phyloP scores from a whole-genome alignment of 257 asterid species.

The Lycium ferocissimum region DNA sequence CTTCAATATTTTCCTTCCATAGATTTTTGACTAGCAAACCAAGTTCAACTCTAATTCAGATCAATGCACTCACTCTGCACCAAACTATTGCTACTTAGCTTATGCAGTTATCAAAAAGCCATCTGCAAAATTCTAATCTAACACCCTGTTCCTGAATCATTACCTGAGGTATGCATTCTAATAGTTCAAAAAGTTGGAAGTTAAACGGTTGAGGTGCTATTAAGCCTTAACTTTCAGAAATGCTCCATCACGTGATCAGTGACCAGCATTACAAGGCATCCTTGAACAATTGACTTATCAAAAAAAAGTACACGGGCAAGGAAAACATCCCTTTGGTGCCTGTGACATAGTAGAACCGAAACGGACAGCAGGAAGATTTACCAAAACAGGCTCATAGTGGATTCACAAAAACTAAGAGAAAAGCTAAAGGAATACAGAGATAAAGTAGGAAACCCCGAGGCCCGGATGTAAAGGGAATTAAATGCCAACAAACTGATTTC shows the following conservation, averaged over 20 bases:
- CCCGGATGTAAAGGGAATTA: too few species aligned
- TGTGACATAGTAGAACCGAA: too few species aligned
- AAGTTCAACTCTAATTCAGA: slow-evolving; percentile 22
- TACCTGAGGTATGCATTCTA: neutral
- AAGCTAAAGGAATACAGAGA: too few species aligned
- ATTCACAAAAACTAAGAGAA: too few species aligned
- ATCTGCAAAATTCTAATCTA: neutral
- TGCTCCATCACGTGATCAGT: neutral
- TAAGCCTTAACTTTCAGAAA: neutral
- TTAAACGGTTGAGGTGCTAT: neutral
- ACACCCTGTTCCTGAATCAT: slow-evolving; percentile 12
- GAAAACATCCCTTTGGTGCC: too few species aligned
- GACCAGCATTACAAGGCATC: too few species aligned
- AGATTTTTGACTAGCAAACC: slow-evolving; percentile 6
- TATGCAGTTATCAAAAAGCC: neutral
- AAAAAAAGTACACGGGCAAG: too few species aligned
- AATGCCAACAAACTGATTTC: too few species aligned
- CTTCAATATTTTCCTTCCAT: neutral
- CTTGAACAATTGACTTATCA: too few species aligned
- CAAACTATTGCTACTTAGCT: neutral
- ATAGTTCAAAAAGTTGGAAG: neutral
- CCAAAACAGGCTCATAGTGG: too few species aligned
- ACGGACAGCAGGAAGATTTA: too few species aligned
- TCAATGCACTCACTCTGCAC: slow-evolving; percentile 12
- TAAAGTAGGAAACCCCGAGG: too few species aligned